phyloP scores from a whole-genome alignment of 2,329 filamentous ascomycete species.

The Ceratocystiopsis brevicomis region DNA sequence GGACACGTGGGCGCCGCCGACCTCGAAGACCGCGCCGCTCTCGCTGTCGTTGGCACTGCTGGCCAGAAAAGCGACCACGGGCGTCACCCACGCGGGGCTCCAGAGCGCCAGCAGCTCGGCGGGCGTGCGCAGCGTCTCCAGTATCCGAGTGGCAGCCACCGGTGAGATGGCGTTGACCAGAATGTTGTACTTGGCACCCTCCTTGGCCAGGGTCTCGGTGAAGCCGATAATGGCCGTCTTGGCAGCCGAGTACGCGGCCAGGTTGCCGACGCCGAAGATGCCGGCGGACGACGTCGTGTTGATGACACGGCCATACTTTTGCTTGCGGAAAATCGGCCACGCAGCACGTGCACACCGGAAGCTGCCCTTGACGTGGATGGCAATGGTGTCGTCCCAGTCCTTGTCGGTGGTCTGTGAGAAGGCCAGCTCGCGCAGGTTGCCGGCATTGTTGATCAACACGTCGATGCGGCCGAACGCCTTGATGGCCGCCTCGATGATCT shows the following conservation, averaged over 20 bases:
- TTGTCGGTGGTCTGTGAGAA: conserved; percentile 98
- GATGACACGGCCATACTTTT: conserved; percentile 93
- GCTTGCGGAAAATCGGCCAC: conserved; percentile 95
- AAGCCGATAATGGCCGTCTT: conserved; percentile 93
- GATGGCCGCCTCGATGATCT: conserved; percentile 81
- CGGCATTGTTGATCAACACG: conserved; percentile 92
- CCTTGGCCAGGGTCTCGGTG: conserved; percentile 93
- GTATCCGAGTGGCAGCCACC: conserved; percentile 90
- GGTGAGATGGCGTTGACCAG: conserved; percentile 87
- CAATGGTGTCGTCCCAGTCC: conserved; percentile 91
- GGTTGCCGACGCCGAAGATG: conserved; percentile 87
- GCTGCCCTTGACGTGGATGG: conserved; percentile 78
- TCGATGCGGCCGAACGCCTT: conserved; percentile 72
- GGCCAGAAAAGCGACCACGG: conserved; percentile 70
- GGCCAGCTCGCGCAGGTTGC: conserved; percentile 83
- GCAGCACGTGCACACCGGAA: conserved; percentile 92
- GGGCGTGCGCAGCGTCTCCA: conserved; percentile 70
- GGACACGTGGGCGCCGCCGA: conserved; percentile 76
- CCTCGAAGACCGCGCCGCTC: conserved; percentile 81
- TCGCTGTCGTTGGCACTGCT: conserved; percentile 71
- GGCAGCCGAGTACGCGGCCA: conserved; percentile 91
- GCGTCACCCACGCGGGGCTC: conserved; percentile 89
- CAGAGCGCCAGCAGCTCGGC: conserved; percentile 74
- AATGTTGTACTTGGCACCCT: conserved; percentile 96
- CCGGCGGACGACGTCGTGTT: conserved; percentile 94